Percentiles rank a stretch among this genome's conserved stretches.
phyloP scores from a whole-genome alignment of 1,284 basidiomycete species.

The Boletellus sp. region DNA sequence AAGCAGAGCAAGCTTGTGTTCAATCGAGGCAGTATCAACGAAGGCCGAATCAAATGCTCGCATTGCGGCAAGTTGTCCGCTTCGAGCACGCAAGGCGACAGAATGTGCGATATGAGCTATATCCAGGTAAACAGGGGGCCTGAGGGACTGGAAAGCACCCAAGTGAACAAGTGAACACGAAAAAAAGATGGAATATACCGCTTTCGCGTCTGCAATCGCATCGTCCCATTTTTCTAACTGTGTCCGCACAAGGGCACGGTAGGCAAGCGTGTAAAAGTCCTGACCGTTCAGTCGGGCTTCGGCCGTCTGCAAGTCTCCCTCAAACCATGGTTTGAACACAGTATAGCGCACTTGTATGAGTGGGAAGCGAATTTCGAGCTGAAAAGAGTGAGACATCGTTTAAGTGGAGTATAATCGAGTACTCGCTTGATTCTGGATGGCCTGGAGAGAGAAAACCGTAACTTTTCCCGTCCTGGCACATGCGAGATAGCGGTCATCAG shows the following conservation, averaged over 20 bases:
- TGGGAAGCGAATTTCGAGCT: neutral
- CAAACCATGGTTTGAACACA: neutral
- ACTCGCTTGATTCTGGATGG: neutral
- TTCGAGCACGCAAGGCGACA: neutral
- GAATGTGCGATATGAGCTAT: neutral
- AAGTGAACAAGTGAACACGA: neutral
- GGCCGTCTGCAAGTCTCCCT: neutral
- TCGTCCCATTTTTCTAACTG: neutral
- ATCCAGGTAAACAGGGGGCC: no score
- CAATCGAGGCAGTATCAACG: no score
- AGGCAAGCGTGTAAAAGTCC: no score
- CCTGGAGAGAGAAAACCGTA: neutral
- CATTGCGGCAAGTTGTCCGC: neutral
- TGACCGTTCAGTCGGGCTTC: neutral
- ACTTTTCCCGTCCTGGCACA: neutral
- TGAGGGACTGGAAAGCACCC: neutral
- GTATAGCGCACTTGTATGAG: neutral
- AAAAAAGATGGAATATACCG: neutral
- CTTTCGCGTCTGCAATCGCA: neutral
- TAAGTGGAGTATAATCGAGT: no score
- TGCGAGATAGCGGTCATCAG: neutral
- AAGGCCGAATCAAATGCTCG: neutral
- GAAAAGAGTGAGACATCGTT: neutral
- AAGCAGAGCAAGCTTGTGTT: neutral
- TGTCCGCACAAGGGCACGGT: neutral